A percentile compares a stretch with the other conserved stretches of the same genome.
phyloP scores from a whole-genome alignment of 2,329 filamentous ascomycete genomes.

The Cladosporium sphaerospermum region DNA sequence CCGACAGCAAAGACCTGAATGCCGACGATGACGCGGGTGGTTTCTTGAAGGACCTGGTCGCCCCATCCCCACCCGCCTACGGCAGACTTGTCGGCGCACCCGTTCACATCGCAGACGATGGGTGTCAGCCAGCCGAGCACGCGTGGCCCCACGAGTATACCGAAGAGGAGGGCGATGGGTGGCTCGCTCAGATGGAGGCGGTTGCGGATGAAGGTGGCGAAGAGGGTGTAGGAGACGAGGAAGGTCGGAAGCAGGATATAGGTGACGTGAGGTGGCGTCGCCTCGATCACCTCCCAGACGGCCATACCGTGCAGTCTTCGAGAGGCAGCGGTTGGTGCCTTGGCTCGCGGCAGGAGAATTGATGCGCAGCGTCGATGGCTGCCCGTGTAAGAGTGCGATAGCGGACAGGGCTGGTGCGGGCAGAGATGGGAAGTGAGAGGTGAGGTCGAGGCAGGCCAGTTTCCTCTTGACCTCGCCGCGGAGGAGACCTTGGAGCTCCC shows the following conservation, averaged over 20 bases:
- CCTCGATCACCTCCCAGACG: constrained; percentile 40
- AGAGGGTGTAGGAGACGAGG: constrained; percentile 42
- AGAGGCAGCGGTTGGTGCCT: too few relatives aligned
- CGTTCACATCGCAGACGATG: constrained; percentile 30
- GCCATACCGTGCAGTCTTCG: too few relatives aligned
- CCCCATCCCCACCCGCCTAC: constrained; percentile 36
- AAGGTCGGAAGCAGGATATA: constrained; percentile 42
- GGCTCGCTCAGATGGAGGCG: constrained; percentile 44
- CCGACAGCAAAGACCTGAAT: constrained; percentile 37
- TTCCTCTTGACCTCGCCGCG: too few relatives aligned
- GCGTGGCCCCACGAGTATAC: constrained; percentile 39
- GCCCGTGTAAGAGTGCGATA: too few relatives aligned
- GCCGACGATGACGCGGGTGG: constrained; percentile 42
- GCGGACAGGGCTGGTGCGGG: too few relatives aligned
- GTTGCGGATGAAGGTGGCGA: constrained; percentile 42
- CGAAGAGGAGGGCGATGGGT: constrained; percentile 41
- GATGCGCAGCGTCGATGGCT: too few relatives aligned
- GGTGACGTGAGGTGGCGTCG: constrained; percentile 40
- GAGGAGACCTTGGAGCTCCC: too few relatives aligned
- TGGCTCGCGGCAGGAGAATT: too few relatives aligned
- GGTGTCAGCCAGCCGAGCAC: constrained; percentile 36
- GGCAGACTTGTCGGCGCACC: constrained; percentile 17
- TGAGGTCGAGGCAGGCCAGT: too few relatives aligned
- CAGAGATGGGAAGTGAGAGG: too few relatives aligned
- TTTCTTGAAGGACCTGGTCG: constrained; percentile 37